These are phyloP conservation scores for Leptographium galeiforme DNA, from an alignment of 2,329 filamentous ascomycete genomes.

Conservation along the genomic window DNA sequence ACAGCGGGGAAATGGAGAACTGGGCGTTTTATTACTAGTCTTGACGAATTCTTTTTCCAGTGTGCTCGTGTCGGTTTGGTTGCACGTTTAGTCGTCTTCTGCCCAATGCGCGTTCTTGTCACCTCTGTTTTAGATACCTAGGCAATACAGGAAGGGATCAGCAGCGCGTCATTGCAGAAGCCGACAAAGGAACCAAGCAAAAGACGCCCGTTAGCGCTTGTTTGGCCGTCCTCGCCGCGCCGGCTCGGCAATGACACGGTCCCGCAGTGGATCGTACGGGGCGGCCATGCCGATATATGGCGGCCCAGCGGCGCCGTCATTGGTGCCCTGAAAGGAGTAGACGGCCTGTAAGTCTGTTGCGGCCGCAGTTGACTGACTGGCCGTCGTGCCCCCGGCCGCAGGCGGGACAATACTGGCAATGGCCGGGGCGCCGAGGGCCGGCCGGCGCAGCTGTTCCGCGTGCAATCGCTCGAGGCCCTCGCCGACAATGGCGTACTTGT, in stretches of 20 bases:
- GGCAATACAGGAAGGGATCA: too few relatives aligned
- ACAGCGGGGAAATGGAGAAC: background rate
- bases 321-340: conserved; percentile 34
- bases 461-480: conserved; percentile 75
- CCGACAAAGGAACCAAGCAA: too few relatives aligned
- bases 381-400: too few relatives aligned
- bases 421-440: conserved; percentile 41
- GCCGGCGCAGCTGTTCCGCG: conserved; percentile 58
- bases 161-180: too few relatives aligned
- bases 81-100: too few relatives aligned
- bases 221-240: background rate
- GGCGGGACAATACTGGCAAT: conserved; percentile 7
- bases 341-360: conserved; percentile 26
- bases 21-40: background rate
- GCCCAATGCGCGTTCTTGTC: background rate
- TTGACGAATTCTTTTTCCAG: background rate
- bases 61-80: too few relatives aligned
- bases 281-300: conserved; percentile 38
- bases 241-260: conserved; percentile 24
- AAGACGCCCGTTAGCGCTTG: background rate
- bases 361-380: conserved; percentile 2
- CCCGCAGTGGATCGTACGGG: conserved; percentile 40
- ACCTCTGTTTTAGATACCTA: too few relatives aligned
- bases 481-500: conserved; percentile 82
- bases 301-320: conserved; percentile 14